These are phyloP conservation scores for Ustilago hordei DNA, from an alignment of 1,284 basidiomycete species.

Conservation along the genomic window DNA sequence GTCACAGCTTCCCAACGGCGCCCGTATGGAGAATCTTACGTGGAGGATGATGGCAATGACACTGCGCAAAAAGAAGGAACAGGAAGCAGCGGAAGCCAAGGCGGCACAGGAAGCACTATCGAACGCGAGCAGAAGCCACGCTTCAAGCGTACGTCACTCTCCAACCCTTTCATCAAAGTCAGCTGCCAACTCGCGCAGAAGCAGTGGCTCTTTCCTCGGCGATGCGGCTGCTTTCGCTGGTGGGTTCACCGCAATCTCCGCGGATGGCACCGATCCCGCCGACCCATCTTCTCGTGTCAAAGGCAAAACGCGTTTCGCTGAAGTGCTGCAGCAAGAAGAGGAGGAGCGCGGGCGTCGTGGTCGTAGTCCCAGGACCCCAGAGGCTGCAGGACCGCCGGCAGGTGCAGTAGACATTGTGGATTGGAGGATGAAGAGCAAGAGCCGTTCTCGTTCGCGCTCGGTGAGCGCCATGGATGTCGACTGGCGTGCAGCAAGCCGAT, in stretches of 20 bases:
- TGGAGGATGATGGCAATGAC: conserved; percentile 98
- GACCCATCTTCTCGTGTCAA: conserved; percentile 56
- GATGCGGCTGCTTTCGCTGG: conserved; percentile 18
- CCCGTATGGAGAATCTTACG: conserved; percentile 95
- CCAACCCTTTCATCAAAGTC: conserved; percentile 39
- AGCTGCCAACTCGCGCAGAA: conserved; percentile 34
- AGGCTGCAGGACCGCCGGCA: conserved; percentile 43
- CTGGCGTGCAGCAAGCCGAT: conserved; percentile 91
- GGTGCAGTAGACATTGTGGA: conserved; percentile 63
- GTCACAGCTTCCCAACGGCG: conserved; percentile 86
- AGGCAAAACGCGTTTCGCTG: conserved; percentile 72
- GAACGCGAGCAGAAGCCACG: conserved; percentile 37
- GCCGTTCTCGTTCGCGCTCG: conserved; percentile 71
- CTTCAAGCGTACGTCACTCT: conserved; percentile 43
- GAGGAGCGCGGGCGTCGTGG: conserved; percentile 60
- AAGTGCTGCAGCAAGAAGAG: conserved; percentile 65
- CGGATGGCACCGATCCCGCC: background rate
- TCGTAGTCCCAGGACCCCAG: conserved; percentile 60
- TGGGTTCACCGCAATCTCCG: conserved; percentile 45
- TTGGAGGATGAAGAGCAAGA: conserved; percentile 68
- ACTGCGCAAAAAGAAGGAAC: conserved; percentile 80
- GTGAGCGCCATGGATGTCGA: conserved; percentile 89
- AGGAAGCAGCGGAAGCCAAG: conserved; percentile 58
- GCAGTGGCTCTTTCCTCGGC: conserved; percentile 48
- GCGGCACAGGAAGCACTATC: conserved; percentile 27